Base-by-base conservation (phyloP, 2,329 filamentous ascomycete species). In the Talaromyces sp. region DNA sequence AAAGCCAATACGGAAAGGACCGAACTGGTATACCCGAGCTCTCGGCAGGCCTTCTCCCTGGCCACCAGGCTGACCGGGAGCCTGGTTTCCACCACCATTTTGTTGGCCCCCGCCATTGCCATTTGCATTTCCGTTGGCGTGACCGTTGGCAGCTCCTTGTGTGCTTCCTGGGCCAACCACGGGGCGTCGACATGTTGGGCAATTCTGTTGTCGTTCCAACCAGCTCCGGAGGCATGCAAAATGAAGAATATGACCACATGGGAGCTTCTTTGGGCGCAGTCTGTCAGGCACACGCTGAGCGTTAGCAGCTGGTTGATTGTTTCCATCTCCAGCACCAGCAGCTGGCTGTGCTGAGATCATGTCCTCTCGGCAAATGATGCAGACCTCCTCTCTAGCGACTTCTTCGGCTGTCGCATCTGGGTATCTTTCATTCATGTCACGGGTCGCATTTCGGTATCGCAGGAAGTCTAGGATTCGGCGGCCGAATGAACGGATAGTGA, bases 151-250 rank as follows among this genome's bases (percentile, higher is more conserved):
- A 17, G 43, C 60, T 17, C 53, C 63, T n/a, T 51, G 65, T 20
- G 55, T 68, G 73, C 75, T 51, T 66, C 56, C 64, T 44, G 57
- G 75, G 2, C 82, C 81, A 33, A 91, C 77, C 14, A 96, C 94
- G 14, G 93, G 87, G 46, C 89, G 84, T 63, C 94, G 86, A 70
- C 94, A 99, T 2, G 91, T 99, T 6, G 94, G 94, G 70, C 94
- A 99, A 30, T 96, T 92, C 75, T 99, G 94, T 72, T 99, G 94
- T 59, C 94, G 83, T 77, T 99, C 94, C 24, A 99, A 82, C 94
- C 94, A 99, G 71, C 92, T 96, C 73, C 94, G 91, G 52, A 99
- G 83, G 71, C 94, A 99, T 43, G 91, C 88, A 60, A 97, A 89
- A 72, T 99, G 94, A 35, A 99, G 77, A 35, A 97, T 94, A 68